These are phyloP conservation scores for Penicillium sp. DNA, from an alignment of 2,329 filamentous ascomycete species.

Conservation along the genomic window DNA sequence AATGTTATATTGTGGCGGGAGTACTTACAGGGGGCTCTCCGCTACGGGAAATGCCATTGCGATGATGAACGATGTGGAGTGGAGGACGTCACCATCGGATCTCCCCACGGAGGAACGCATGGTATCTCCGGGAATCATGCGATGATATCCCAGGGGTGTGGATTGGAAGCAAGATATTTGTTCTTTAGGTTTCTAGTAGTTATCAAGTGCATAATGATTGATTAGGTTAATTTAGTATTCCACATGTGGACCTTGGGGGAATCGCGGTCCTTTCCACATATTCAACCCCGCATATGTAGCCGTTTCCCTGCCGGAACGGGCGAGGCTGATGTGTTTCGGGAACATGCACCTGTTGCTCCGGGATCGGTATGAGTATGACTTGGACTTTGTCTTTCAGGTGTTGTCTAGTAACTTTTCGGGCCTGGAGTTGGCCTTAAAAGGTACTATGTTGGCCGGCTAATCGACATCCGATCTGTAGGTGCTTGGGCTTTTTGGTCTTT, in stretches of 20 bases:
- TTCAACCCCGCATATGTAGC: background rate
- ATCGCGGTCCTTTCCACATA: conserved; percentile 2
- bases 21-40: background rate
- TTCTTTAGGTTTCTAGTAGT: background rate
- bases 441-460: too few species aligned
- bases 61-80: conserved; percentile 6
- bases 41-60: background rate
- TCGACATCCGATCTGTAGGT: too few species aligned
- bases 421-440: too few species aligned
- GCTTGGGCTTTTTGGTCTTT: too few species aligned
- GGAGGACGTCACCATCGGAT: conserved; percentile 20
- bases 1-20: background rate
- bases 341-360: background rate
- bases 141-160: background rate
- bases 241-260: conserved; percentile 9
- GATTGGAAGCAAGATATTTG: background rate
- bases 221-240: background rate
- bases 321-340: background rate
- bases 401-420: too few species aligned
- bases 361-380: background rate
- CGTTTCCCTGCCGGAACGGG: background rate
- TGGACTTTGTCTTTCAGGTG: background rate
- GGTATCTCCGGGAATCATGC: conserved; percentile 1
- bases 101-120: conserved; percentile 1
- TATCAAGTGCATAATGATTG: background rate